A percentile compares a stretch with the other conserved stretches of the same genome.
phyloP scores from a whole-genome alignment of 2,329 filamentous ascomycete species.

The Alternaria hordeiaustralica region DNA sequence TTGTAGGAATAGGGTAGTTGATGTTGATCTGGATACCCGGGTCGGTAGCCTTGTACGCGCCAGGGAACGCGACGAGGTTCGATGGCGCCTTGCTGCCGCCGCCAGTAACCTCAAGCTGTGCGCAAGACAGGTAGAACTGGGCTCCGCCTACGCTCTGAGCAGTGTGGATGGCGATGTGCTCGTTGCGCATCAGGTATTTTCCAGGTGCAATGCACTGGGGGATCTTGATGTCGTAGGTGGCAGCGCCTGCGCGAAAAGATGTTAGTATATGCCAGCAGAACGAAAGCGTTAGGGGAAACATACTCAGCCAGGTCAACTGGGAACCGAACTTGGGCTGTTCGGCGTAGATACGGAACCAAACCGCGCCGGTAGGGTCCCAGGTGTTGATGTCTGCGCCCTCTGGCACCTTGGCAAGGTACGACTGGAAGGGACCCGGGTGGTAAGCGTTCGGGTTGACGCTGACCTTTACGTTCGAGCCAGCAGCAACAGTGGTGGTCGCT shows the following conservation, averaged over 20 bases:
- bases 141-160: conserved; percentile 42
- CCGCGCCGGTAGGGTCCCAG: conserved; percentile 42
- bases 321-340: conserved; percentile 14
- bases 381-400: conserved; percentile 36
- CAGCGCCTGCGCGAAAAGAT: neutral
- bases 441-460: conserved; percentile 31
- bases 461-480: conserved; percentile 42
- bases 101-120: conserved; percentile 52
- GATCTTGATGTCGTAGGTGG: conserved; percentile 41
- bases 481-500: conserved; percentile 20
- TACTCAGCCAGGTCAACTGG: conserved; percentile 14
- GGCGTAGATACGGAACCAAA: conserved; percentile 46
- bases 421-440: conserved; percentile 46
- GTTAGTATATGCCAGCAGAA: neutral
- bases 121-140: conserved; percentile 57
- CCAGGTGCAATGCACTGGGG: conserved; percentile 51
- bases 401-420: conserved; percentile 49
- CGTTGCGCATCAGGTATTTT: conserved; percentile 55
- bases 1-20: conserved; percentile 25
- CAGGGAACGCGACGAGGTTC: conserved; percentile 51
- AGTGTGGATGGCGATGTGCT: conserved; percentile 56
- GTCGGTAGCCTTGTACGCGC: conserved; percentile 36
- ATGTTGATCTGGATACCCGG: conserved; percentile 44
- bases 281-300: neutral
- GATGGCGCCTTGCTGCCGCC: conserved; percentile 44